Evolutionary conservation across 495 filamentous ascomycete genomes (phyloP).

Genomic region (Pseudevernia furfuracea): DNA sequence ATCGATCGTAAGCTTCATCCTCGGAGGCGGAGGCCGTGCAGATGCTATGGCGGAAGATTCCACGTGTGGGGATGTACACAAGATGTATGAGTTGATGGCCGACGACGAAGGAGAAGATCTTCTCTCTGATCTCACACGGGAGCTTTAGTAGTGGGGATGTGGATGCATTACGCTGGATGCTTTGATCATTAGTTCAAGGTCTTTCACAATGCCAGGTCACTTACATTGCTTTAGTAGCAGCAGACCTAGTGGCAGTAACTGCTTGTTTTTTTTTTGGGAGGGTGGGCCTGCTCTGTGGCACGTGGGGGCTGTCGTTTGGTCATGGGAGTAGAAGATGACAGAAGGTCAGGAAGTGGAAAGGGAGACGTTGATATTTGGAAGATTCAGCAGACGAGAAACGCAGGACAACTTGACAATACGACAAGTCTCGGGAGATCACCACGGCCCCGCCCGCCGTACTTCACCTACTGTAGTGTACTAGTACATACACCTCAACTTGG

Average conservation of each 20-base stretch:
- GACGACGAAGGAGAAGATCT: neutral
- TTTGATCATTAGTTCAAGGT: neutral
- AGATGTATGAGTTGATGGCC: neutral
- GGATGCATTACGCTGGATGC: neutral
- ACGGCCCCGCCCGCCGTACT: no score
- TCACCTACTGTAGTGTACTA: no score
- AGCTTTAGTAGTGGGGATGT: neutral
- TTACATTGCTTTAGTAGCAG: neutral
- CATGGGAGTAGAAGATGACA: neutral
- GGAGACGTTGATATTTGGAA: neutral
- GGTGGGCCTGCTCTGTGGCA: no score
- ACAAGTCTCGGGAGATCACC: no score
- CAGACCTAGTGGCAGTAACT: neutral
- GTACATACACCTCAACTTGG: no score
- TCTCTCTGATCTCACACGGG: neutral
- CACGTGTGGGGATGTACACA: neutral
- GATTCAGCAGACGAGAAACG: neutral
- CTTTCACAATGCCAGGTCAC: neutral
- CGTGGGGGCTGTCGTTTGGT: neutral
- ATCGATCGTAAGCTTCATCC: neutral
- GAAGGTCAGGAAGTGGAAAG: neutral
- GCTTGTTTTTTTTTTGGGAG: slow-evolving; percentile 1
- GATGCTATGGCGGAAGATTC: neutral
- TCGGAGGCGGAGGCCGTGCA: neutral
- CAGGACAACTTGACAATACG: no score